These are phyloP conservation scores for Rhipidocladum racemiflorum DNA, from an alignment of 176 grass and related monocot genomes.

Conservation along the genomic window DNA sequence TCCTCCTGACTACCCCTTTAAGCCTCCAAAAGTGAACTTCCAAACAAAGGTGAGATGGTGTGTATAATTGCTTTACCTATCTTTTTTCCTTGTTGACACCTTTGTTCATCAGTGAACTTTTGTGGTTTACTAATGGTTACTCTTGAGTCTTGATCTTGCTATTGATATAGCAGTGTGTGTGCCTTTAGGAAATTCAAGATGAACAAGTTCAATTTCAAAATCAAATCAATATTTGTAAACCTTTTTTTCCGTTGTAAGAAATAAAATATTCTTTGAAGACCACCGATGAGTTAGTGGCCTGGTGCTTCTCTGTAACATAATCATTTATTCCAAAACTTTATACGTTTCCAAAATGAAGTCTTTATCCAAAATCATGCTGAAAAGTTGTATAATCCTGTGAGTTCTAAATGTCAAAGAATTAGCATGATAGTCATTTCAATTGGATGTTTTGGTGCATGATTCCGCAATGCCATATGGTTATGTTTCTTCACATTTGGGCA, in stretches of 20 bases:
- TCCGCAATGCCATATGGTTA: background rate
- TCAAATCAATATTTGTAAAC: background rate
- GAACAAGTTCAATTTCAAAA: background rate
- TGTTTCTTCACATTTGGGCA: background rate
- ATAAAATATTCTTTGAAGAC: background rate
- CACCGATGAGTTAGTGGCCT: background rate
- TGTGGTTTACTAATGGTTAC: background rate
- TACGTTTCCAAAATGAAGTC: background rate
- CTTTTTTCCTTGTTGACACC: background rate
- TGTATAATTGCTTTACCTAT: background rate
- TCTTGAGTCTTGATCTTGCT: background rate
- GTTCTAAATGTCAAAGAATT: background rate
- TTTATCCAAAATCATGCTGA: background rate
- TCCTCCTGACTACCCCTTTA: conserved; percentile 91
- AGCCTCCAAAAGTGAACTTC: conserved; percentile 91
- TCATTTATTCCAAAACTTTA: background rate
- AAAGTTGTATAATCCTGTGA: background rate
- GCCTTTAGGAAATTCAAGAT: background rate
- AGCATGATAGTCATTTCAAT: background rate
- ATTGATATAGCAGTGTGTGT: background rate
- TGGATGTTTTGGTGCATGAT: background rate
- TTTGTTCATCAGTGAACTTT: background rate
- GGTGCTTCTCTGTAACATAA: background rate
- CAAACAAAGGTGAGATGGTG: conserved; percentile 65
- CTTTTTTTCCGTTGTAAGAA: background rate